Conservation (phyloP, 345 rosid species). For the Eucalyptus regnans region DNA sequence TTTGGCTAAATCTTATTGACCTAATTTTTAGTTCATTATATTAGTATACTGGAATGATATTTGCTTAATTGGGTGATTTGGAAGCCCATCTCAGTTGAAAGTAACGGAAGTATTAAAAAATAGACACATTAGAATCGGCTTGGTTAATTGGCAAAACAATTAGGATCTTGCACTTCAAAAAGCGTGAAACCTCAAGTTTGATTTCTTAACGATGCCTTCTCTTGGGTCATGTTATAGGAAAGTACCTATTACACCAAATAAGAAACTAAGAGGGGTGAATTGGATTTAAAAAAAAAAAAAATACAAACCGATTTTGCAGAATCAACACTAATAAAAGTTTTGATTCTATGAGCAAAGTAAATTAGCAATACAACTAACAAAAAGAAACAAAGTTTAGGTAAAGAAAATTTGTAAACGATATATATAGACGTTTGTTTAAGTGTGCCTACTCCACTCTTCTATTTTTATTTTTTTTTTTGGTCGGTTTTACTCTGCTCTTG, state of each 20-base stretch:
- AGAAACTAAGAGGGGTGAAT: not conserved
- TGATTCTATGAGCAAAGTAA: not conserved
- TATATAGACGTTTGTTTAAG: not conserved
- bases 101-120: not conserved
- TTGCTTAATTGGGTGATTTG: not conserved
- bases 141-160: not conserved
- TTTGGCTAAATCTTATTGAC: not conserved
- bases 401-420: not conserved
- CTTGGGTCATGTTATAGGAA: not conserved
- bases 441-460: not conserved
- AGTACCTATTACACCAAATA: not conserved
- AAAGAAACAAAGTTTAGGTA: not conserved
- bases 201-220: not conserved
- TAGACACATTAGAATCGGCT: not conserved
- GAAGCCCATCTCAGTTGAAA: not conserved
- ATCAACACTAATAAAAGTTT: not conserved
- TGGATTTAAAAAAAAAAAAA: not conserved
- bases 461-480: no score
- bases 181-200: not conserved
- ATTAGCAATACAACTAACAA: not conserved
- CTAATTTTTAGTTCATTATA: not conserved
- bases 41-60: not conserved
- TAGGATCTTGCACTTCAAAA: not conserved
- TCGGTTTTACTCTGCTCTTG: fast-evolving
- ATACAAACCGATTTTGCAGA: not conserved